A percentile compares a stretch with the other conserved stretches of the same genome.
Conservation (phyloP, 305 asterid genomes). For the Fraxinus floribunda region DNA sequence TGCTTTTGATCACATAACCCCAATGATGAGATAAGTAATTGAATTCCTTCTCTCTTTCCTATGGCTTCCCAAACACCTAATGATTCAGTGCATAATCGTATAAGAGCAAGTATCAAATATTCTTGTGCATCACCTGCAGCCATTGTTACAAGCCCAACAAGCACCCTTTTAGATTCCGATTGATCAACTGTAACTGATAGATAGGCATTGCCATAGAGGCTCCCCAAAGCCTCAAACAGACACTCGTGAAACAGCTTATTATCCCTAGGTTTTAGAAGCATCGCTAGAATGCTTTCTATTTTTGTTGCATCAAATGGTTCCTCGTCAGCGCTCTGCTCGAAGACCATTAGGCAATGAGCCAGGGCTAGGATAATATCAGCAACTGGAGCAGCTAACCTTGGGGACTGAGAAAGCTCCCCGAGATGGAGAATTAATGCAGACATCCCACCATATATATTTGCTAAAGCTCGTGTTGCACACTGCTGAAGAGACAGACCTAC, state of each 20-base stretch:
- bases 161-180: conserved; percentile 69
- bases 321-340: conserved; percentile 46
- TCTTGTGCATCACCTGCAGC: conserved; percentile 69
- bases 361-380: conserved; percentile 85
- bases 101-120: conserved; percentile 54
- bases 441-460: conserved; percentile 76
- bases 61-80: conserved; percentile 76
- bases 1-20: conserved; percentile 77
- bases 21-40: conserved; percentile 68
- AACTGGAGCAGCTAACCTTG: conserved; percentile 79
- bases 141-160: conserved; percentile 72
- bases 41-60: conserved; percentile 88
- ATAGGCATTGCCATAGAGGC: conserved; percentile 60
- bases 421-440: conserved; percentile 56
- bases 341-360: conserved; percentile 73
- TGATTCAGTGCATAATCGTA: conserved; percentile 55
- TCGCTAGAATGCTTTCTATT: conserved; percentile 55
- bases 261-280: conserved; percentile 83
- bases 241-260: conserved; percentile 79
- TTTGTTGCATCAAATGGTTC: conserved; percentile 49
- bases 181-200: conserved; percentile 45
- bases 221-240: conserved; percentile 76
- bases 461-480: conserved; percentile 65
- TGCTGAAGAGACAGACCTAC: conserved; percentile 66
- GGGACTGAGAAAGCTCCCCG: conserved; percentile 77